Evolutionary conservation across 73 alveolate genomes (phyloP).

Genomic region (Paramecium caudatum): DNA sequence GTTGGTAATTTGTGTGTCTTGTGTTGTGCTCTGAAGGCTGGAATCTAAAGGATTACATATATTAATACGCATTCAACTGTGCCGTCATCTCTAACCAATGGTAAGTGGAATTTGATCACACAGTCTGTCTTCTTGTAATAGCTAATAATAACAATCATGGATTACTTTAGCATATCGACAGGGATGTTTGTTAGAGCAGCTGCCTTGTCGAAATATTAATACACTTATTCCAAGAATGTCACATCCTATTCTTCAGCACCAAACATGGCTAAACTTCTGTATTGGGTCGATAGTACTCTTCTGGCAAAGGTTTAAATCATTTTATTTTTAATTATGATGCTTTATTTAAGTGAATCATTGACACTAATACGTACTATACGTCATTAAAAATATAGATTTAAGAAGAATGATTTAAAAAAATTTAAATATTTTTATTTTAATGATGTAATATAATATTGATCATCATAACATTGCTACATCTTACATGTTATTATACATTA

Average conservation of each 20-base stretch:
- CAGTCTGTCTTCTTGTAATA: slow-evolving; percentile 74
- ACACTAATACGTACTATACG: slow-evolving; percentile 47
- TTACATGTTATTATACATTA: neutral
- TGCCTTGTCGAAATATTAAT: slow-evolving; percentile 83
- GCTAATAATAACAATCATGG: slow-evolving; percentile 10
- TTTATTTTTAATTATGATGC: slow-evolving; percentile 51
- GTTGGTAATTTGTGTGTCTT: slow-evolving; percentile 86
- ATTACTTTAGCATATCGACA: slow-evolving; percentile 74
- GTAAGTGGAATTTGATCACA: slow-evolving; percentile 79
- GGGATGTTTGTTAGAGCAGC: slow-evolving; percentile 82
- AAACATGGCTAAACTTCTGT: slow-evolving; percentile 17
- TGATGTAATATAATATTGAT: too few relatives aligned
- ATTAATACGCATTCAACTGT: slow-evolving; percentile 76
- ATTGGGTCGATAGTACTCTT: slow-evolving; percentile 31
- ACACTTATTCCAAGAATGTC: slow-evolving; percentile 81
- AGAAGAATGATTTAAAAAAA: slow-evolving; percentile 3
- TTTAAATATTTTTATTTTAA: slow-evolving; percentile 9
- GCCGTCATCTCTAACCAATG: slow-evolving; percentile 88
- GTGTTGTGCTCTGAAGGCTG: slow-evolving; percentile 93
- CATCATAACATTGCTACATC: neutral
- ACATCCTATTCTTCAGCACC: slow-evolving; percentile 63
- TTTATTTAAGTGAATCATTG: slow-evolving; percentile 34
- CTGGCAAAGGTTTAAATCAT: slow-evolving; percentile 51
- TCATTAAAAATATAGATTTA: slow-evolving; percentile 32
- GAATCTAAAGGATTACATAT: slow-evolving; percentile 24